A percentile compares a stretch with the other conserved stretches of the same genome.
Conservation (phyloP, 2,329 filamentous ascomycete genomes). For the Dactylonectria estremocensis region DNA sequence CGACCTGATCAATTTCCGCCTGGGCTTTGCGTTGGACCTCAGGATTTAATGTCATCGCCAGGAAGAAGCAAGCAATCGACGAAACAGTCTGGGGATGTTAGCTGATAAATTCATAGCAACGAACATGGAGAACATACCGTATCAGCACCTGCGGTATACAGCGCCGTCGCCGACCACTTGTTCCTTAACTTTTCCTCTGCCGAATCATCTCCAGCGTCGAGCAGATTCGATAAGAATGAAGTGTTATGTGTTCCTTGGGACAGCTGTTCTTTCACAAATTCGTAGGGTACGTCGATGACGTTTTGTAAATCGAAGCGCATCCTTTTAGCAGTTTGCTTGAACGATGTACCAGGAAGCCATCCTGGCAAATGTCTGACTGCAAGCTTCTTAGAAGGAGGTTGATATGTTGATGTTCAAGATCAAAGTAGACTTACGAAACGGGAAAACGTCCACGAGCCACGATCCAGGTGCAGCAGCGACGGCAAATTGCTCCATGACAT, state of each 20-base stretch:
- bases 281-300: slow-evolving; percentile 32
- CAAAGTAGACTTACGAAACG: slow-evolving; percentile 24
- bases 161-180: slow-evolving; percentile 39
- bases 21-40: slow-evolving; percentile 36
- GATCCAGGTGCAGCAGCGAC: slow-evolving; percentile 29
- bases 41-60: slow-evolving; percentile 34
- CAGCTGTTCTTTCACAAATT: slow-evolving; percentile 36
- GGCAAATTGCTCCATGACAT: slow-evolving; percentile 35
- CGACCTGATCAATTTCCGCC: slow-evolving; percentile 37
- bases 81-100: slow-evolving; percentile 34
- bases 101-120: not conserved
- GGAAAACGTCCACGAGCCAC: slow-evolving; percentile 38
- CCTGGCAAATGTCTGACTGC: slow-evolving; percentile 36
- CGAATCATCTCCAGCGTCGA: slow-evolving; percentile 26
- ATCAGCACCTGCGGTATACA: slow-evolving; percentile 41
- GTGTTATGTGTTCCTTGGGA: slow-evolving; percentile 15
- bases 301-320: slow-evolving; percentile 16
- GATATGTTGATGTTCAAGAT: too few species aligned
- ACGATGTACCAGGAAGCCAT: slow-evolving; percentile 34
- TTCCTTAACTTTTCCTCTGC: slow-evolving; percentile 33
- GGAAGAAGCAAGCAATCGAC: slow-evolving; percentile 33
- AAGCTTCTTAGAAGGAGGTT: not conserved
- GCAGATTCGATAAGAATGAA: slow-evolving; percentile 30
- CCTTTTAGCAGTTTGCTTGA: slow-evolving; percentile 31
- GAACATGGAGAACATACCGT: slow-evolving; percentile 25